These are phyloP conservation scores for Carex kokanica DNA, from an alignment of 176 grass and related monocot species.

Conservation along the genomic window DNA sequence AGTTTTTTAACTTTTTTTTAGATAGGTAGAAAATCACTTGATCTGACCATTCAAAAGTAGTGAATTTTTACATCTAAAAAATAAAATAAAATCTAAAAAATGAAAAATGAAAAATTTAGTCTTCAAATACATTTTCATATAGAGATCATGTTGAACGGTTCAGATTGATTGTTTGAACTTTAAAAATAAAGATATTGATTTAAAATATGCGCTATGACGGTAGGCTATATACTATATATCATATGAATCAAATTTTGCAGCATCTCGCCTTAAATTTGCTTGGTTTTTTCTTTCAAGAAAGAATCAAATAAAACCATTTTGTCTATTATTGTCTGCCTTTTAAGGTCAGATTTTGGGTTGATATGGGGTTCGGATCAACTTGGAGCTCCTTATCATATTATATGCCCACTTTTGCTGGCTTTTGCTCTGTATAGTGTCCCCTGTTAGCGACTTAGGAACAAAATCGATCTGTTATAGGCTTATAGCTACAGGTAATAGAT, in stretches of 20 bases:
- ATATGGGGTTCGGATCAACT: background rate
- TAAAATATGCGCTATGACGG: background rate
- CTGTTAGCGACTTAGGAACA: constrained; percentile 2
- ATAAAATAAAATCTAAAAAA: no score
- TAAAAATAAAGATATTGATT: no score
- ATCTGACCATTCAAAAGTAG: no score
- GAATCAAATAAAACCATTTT: background rate
- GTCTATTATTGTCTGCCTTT: background rate
- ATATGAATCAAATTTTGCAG: background rate
- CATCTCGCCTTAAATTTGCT: background rate
- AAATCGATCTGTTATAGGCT: background rate
- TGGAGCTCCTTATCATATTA: no score
- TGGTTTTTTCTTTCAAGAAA: background rate
- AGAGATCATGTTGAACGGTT: no score
- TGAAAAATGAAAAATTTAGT: no score
- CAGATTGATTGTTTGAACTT: no score
- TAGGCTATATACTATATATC: background rate
- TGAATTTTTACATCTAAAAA: no score
- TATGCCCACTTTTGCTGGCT: background rate
- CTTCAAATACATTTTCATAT: no score
- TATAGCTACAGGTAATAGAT: background rate
- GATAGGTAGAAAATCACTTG: no score
- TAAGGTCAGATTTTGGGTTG: background rate
- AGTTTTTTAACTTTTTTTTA: no score
- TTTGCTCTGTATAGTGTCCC: background rate